phyloP scores from a whole-genome alignment of 176 grass and related monocot genomes.

The Calamus simplicifolius region DNA sequence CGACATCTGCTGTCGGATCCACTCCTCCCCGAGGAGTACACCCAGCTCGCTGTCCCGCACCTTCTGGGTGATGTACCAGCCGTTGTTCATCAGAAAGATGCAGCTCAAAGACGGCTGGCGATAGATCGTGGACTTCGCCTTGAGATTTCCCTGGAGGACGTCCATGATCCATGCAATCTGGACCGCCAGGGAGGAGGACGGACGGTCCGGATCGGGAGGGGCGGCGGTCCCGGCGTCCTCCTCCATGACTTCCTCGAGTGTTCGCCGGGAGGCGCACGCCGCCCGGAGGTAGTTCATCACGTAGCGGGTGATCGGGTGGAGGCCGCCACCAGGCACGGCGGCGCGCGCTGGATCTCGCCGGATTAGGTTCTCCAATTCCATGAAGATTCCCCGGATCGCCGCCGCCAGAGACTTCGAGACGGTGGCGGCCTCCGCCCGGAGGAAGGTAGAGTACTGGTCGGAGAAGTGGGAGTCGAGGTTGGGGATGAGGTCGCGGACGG shows the following conservation, averaged over 20 bases:
- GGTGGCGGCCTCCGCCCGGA: conserved; percentile 20
- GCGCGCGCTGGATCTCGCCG: conserved; percentile 21
- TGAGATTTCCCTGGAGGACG: conserved; percentile 36
- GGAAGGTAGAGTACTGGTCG: conserved; percentile 1
- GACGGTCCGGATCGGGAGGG: conserved; percentile 24
- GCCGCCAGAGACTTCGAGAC: conserved; percentile 22
- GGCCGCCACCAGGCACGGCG: conserved; percentile 28
- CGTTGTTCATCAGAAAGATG: conserved; percentile 43
- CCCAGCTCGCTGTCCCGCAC: conserved; percentile 27
- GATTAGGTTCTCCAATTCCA: conserved; percentile 38
- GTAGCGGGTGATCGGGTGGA: conserved; percentile 48
- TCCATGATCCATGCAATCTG: conserved; percentile 34
- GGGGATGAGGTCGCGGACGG: conserved; percentile 21
- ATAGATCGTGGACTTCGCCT: conserved; percentile 38
- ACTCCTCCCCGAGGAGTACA: conserved; percentile 36
- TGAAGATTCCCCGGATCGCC: conserved; percentile 38
- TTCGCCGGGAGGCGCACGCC: conserved; percentile 31
- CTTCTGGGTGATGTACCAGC: conserved; percentile 35
- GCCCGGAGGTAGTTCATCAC: conserved; percentile 49
- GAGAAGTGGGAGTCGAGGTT: conserved; percentile 26
- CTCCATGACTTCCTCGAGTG: conserved; percentile 40
- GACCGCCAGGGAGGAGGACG: conserved; percentile 25
- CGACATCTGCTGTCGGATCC: conserved; percentile 14
- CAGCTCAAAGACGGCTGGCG: conserved; percentile 19
- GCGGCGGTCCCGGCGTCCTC: conserved; percentile 3